Evolutionary conservation across 352 stramenopile genomes (phyloP).

Genomic region (Phytophthora cryptogea): DNA sequence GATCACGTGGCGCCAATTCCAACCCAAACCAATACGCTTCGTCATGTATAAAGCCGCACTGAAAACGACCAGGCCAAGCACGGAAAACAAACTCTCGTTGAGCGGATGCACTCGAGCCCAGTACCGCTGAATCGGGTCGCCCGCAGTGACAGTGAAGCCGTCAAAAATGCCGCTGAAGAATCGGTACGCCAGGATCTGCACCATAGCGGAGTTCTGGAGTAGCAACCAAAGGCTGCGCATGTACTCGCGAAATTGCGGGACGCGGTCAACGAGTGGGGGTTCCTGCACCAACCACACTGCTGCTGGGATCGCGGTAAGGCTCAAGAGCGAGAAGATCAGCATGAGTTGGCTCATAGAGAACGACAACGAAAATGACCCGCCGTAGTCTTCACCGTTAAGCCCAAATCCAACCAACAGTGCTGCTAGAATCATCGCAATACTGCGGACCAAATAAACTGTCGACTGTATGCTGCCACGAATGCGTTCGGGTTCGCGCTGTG

Average conservation of each 20-base stretch:
- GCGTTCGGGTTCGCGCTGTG: constrained; percentile 48
- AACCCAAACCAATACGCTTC: constrained; percentile 49
- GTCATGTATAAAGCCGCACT: constrained; percentile 43
- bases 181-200: constrained; percentile 57
- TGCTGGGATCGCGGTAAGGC: constrained; percentile 41
- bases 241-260: constrained; percentile 31
- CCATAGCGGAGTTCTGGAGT: constrained; percentile 49
- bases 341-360: constrained; percentile 45
- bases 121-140: constrained; percentile 39
- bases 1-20: constrained; percentile 54
- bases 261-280: constrained; percentile 19
- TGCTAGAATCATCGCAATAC: constrained; percentile 38
- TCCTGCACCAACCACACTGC: constrained; percentile 44
- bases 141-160: constrained; percentile 40
- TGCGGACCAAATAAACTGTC: constrained; percentile 41
- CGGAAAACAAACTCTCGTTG: constrained; percentile 37
- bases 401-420: constrained; percentile 44
- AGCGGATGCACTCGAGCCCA: constrained; percentile 42
- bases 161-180: constrained; percentile 54
- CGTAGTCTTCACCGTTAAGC: constrained; percentile 44
- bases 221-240: constrained; percentile 39
- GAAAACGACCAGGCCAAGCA: constrained; percentile 38
- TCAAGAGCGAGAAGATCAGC: constrained; percentile 40
- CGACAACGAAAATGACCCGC: constrained; percentile 36
- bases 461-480: constrained; percentile 51